Evolutionary conservation across 1,284 basidiomycete species (phyloP).

Genomic region (Marasmius tenuissimus): DNA sequence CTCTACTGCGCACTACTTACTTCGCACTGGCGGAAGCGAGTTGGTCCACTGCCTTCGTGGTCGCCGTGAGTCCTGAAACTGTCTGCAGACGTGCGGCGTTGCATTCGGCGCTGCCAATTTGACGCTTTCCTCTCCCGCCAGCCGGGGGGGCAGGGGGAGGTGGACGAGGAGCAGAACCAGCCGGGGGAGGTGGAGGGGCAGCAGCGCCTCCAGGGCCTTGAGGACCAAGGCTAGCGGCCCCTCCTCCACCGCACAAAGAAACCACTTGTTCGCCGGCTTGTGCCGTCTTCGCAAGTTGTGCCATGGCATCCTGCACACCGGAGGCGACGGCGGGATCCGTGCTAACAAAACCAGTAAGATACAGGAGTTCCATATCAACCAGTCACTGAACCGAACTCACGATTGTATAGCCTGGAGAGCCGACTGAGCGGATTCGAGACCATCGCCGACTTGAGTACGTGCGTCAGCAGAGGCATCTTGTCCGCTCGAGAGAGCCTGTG

Average conservation of each 20-base stretch:
- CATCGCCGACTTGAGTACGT: slow-evolving; percentile 31
- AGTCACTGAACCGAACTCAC: slow-evolving; percentile 21
- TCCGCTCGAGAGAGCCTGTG: slow-evolving; percentile 30
- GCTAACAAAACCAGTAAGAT: background rate
- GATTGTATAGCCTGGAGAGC: slow-evolving; percentile 31
- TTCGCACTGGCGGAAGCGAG: slow-evolving; percentile 14
- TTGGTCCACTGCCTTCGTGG: slow-evolving; percentile 28
- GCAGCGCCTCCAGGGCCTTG: too few species aligned
- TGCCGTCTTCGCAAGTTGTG: background rate
- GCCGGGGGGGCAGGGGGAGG: too few species aligned
- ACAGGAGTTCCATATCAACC: background rate
- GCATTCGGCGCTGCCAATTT: slow-evolving; percentile 34
- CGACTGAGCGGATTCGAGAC: slow-evolving; percentile 29
- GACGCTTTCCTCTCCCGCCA: slow-evolving; percentile 17
- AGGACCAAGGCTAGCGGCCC: slow-evolving; percentile 11
- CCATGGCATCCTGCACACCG: background rate
- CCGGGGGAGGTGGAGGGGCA: too few species aligned
- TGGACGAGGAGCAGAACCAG: too few species aligned
- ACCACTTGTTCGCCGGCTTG: slow-evolving; percentile 1
- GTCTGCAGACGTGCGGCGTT: slow-evolving; percentile 34
- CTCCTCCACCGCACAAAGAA: background rate
- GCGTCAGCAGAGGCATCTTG: slow-evolving; percentile 34
- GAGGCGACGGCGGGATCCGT: background rate
- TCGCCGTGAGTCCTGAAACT: slow-evolving; percentile 26
- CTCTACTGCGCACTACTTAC: background rate